Evolutionary conservation across 2,329 filamentous ascomycete genomes (phyloP).

Genomic region (Pyricularia pennisetigena): DNA sequence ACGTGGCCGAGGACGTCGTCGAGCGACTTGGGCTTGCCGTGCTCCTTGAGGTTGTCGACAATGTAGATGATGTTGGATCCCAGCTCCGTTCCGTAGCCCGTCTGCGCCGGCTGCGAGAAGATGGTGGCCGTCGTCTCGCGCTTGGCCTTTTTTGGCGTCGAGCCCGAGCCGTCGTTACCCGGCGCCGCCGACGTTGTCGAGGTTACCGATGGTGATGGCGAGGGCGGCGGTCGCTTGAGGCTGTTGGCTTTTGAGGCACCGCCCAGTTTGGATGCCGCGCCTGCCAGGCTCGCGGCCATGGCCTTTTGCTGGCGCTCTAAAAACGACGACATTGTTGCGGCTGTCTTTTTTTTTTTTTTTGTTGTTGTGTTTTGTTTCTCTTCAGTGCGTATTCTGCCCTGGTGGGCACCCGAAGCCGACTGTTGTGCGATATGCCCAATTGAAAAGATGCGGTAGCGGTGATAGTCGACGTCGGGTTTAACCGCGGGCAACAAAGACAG

Average conservation of each 20-base stretch:
- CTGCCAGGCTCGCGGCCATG: conserved; percentile 51
- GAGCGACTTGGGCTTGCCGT: conserved; percentile 59
- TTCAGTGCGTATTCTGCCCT: neutral
- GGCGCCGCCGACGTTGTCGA: conserved; percentile 30
- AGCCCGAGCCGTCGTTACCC: conserved; percentile 24
- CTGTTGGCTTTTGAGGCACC: conserved; percentile 5
- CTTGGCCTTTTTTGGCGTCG: conserved; percentile 56
- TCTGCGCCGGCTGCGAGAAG: conserved; percentile 70
- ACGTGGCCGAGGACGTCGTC: conserved; percentile 73
- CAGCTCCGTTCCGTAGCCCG: conserved; percentile 67
- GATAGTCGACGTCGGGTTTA: neutral
- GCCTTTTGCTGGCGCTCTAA: conserved; percentile 56
- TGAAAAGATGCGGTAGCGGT: neutral
- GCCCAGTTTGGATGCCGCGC: conserved; percentile 54
- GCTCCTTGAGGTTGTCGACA: conserved; percentile 71
- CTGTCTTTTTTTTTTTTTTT: neutral
- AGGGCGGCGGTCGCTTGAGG: conserved; percentile 46
- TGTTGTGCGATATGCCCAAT: neutral
- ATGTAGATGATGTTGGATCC: conserved; percentile 84
- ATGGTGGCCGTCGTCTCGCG: conserved; percentile 43
- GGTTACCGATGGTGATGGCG: conserved; percentile 48
- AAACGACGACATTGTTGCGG: conserved; percentile 32
- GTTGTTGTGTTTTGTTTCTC: too few species aligned
- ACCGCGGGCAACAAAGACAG: neutral
- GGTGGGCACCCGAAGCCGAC: neutral